A percentile compares a stretch with the other conserved stretches of the same genome.
phyloP scores from a whole-genome alignment of 2,329 filamentous ascomycete species.

The Gyromitra esculenta region DNA sequence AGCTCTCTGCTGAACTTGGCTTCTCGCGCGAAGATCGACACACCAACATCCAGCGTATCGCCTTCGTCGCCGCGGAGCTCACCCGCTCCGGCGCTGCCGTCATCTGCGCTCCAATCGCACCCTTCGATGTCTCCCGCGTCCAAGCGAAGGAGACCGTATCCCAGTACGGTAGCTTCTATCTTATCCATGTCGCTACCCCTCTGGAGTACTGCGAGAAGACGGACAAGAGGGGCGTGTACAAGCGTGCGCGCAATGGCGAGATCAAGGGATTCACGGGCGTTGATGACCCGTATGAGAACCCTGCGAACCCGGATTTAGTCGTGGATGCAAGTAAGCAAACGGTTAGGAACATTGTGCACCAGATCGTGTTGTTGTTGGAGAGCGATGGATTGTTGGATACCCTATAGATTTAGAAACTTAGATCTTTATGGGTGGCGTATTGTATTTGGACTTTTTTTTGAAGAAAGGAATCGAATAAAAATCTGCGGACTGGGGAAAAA shows the following conservation, averaged over 20 bases:
- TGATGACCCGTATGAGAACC: slow-evolving; percentile 93
- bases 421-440: background rate
- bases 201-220: slow-evolving; percentile 95
- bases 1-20: slow-evolving; percentile 93
- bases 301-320: slow-evolving; percentile 80
- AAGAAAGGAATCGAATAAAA: background rate
- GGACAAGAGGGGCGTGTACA: slow-evolving; percentile 91
- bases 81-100: slow-evolving; percentile 92
- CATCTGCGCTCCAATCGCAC: slow-evolving; percentile 95
- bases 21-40: slow-evolving; percentile 93
- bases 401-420: slow-evolving; percentile 35
- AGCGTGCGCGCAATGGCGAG: slow-evolving; percentile 82
- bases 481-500: background rate
- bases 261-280: slow-evolving; percentile 99
- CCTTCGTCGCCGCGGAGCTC: slow-evolving; percentile 93
- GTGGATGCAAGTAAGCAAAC: slow-evolving; percentile 87
- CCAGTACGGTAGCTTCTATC: slow-evolving; percentile 90
- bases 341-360: slow-evolving; percentile 92
- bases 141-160: slow-evolving; percentile 85
- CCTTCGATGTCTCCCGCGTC: slow-evolving; percentile 80
- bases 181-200: slow-evolving; percentile 91
- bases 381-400: slow-evolving; percentile 82
- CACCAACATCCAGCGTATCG: slow-evolving; percentile 94
- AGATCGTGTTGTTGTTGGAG: slow-evolving; percentile 94
- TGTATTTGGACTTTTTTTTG: background rate